Conservation (phyloP, 2,329 filamentous ascomycete genomes). For the Cercospora janseana region DNA sequence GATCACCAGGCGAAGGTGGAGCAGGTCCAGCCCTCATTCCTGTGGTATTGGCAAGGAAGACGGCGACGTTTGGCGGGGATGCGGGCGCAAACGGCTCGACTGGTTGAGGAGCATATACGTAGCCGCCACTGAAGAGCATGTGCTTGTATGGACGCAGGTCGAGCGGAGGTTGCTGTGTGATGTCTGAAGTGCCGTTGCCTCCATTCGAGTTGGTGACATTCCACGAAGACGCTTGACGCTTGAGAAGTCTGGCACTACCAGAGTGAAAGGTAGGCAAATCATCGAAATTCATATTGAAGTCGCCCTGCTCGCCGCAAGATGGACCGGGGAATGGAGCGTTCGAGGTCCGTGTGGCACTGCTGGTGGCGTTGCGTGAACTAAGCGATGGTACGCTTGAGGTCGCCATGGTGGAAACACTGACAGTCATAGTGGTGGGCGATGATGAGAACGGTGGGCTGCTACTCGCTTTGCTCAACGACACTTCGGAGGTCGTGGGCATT, state of each 20-base stretch:
- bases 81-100: slow-evolving; percentile 46
- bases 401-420: not conserved
- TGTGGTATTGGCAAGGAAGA: slow-evolving; percentile 44
- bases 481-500: too few species aligned
- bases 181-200: slow-evolving; percentile 31
- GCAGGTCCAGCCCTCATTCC: slow-evolving; percentile 24
- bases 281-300: slow-evolving; percentile 42
- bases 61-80: slow-evolving; percentile 49
- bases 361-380: slow-evolving; percentile 16
- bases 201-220: slow-evolving; percentile 24
- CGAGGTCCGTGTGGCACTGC: slow-evolving; percentile 22
- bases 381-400: not conserved
- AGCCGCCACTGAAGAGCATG: slow-evolving; percentile 53
- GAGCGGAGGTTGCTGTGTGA: slow-evolving; percentile 42
- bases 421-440: not conserved
- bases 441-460: not conserved
- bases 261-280: slow-evolving; percentile 39
- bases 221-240: slow-evolving; percentile 12
- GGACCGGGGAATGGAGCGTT: slow-evolving; percentile 25
- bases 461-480: not conserved
- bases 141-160: slow-evolving; percentile 49
- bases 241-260: slow-evolving; percentile 26
- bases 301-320: slow-evolving; percentile 47
- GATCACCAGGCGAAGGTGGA: slow-evolving; percentile 9
- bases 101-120: slow-evolving; percentile 48